These are phyloP conservation scores for Cytospora leucostoma DNA, from an alignment of 2,329 filamentous ascomycete species.

Conservation along the genomic window DNA sequence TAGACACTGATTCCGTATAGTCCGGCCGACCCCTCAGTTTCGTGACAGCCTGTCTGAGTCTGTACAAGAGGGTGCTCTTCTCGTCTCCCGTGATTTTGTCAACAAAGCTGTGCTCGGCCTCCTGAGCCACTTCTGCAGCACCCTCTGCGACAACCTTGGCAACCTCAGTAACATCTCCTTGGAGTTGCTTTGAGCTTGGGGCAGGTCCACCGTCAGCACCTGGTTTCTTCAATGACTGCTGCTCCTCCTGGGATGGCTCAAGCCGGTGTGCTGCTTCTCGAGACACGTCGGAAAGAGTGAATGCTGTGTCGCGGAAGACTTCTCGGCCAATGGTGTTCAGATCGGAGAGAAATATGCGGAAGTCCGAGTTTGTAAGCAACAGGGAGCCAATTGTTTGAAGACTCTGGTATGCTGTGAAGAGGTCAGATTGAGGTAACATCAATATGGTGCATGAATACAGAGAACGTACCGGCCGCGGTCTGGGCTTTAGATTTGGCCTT, in stretches of 20 bases:
- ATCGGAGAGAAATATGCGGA: constrained; percentile 82
- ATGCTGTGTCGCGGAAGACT: constrained; percentile 83
- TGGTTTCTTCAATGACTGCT: constrained; percentile 53
- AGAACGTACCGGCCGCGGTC: constrained; percentile 63
- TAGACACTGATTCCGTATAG: constrained; percentile 85
- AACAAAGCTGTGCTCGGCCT: constrained; percentile 69
- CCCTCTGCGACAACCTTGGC: constrained; percentile 56
- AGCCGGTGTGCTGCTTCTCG: constrained; percentile 72
- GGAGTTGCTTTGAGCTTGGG: constrained; percentile 65
- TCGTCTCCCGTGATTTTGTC: constrained; percentile 75
- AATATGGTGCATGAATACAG: not conserved
- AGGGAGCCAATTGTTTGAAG: constrained; percentile 80
- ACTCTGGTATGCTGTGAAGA: constrained; percentile 69
- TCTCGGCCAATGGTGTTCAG: constrained; percentile 76
- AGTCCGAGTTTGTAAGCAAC: constrained; percentile 88
- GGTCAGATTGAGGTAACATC: constrained; percentile 28
- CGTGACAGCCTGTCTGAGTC: constrained; percentile 74
- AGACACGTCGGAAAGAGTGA: constrained; percentile 74
- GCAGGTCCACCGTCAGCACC: constrained; percentile 49
- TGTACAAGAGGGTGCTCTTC: constrained; percentile 69
- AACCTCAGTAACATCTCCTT: constrained; percentile 57
- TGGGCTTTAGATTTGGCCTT: constrained; percentile 69
- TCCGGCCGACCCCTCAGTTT: constrained; percentile 76
- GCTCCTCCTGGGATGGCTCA: constrained; percentile 66
- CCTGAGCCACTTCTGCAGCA: constrained; percentile 52